Evolutionary conservation across 2,329 filamentous ascomycete genomes (phyloP).

Genomic region (Teratosphaeria epicoccoides): DNA sequence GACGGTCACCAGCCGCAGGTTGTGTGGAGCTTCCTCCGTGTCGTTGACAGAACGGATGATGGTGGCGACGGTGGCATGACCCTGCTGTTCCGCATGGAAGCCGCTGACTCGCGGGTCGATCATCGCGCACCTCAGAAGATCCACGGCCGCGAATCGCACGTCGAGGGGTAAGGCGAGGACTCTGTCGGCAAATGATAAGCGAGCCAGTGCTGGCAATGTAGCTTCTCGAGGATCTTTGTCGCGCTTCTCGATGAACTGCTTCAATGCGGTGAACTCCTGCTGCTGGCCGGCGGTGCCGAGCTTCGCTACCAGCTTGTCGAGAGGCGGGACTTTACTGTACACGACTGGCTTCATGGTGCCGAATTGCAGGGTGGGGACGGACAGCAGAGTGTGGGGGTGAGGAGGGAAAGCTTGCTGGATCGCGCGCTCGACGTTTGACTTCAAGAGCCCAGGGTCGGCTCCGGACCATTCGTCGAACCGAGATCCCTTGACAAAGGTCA

Average conservation of each 20-base stretch:
- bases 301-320: slow-evolving; percentile 72
- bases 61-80: slow-evolving; percentile 51
- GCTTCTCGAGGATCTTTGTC: slow-evolving; percentile 52
- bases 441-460: slow-evolving; percentile 57
- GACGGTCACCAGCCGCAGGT: slow-evolving; percentile 69
- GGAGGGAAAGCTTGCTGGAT: slow-evolving; percentile 63
- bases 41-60: slow-evolving; percentile 47
- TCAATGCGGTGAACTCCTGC: slow-evolving; percentile 52
- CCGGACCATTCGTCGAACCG: slow-evolving; percentile 74
- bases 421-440: slow-evolving; percentile 61
- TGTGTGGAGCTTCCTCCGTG: slow-evolving; percentile 62
- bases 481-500: slow-evolving; percentile 67
- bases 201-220: slow-evolving; percentile 57
- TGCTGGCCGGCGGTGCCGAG: slow-evolving; percentile 55
- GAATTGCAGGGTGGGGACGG: slow-evolving; percentile 58
- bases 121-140: slow-evolving; percentile 69
- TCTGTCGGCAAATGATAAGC: slow-evolving; percentile 40
- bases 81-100: slow-evolving; percentile 66
- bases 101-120: slow-evolving; percentile 68
- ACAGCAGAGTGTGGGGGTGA: slow-evolving; percentile 64
- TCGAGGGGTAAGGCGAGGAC: slow-evolving; percentile 46
- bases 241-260: slow-evolving; percentile 59
- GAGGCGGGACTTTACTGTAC: slow-evolving; percentile 68
- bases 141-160: slow-evolving; percentile 68
- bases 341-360: slow-evolving; percentile 56